A percentile compares a stretch with the other conserved stretches of the same genome.
These are phyloP conservation scores for Polygonum maritimum DNA, from an alignment of 148 eudicot species.

Conservation along the genomic window DNA sequence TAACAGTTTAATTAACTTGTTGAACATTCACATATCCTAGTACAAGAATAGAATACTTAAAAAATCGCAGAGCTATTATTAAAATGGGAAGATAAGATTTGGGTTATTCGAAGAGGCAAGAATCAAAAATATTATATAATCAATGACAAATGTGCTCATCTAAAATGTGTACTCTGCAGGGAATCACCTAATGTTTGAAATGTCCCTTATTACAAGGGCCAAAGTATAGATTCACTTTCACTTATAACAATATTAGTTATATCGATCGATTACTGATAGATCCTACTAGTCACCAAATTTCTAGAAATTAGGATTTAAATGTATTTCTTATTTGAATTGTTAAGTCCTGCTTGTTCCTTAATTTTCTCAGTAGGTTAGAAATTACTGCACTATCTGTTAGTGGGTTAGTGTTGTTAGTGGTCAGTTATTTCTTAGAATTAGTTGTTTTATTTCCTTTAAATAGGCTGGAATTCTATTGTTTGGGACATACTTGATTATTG, in stretches of 20 bases:
- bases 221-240: not conserved
- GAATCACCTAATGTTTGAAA: not conserved
- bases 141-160: not conserved
- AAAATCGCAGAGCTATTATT: not conserved
- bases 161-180: not conserved
- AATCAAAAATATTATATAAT: not conserved
- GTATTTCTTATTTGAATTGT: no score
- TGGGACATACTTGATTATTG: no score
- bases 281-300: no score
- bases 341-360: no score
- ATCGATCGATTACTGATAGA: not conserved
- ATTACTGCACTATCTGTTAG: no score
- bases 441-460: no score
- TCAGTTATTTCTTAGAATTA: no score
- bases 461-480: no score
- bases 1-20: not conserved
- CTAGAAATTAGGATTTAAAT: no score
- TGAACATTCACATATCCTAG: not conserved
- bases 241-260: not conserved
- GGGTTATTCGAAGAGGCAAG: not conserved
- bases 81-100: not conserved
- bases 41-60: not conserved
- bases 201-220: not conserved
- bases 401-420: no score
- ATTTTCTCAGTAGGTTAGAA: no score